A percentile compares a stretch with the other conserved stretches of the same genome.
These are phyloP conservation scores for Syncephalastrum racemosum DNA, from an alignment of 371 early-diverging fungal genomes.

Conservation along the genomic window DNA sequence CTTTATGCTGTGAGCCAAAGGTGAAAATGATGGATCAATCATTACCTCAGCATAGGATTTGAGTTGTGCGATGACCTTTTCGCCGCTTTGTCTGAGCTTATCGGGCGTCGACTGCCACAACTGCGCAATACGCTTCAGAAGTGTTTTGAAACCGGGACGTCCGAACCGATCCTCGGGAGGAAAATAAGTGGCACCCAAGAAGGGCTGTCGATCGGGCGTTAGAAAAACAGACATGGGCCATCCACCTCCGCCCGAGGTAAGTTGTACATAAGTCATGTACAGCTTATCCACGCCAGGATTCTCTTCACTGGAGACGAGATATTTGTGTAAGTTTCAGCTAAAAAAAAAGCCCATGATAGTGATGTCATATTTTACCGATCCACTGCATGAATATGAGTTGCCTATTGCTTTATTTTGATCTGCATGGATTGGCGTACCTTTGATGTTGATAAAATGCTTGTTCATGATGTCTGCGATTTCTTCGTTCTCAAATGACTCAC, in stretches of 20 bases:
- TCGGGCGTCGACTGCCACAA: conserved; percentile 44
- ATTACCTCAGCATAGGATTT: conserved; percentile 35
- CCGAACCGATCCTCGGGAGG: conserved; percentile 57
- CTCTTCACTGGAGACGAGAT: conserved; percentile 48
- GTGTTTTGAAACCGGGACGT: conserved; percentile 52
- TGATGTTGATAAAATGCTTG: conserved; percentile 56
- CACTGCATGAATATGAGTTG: too few species aligned
- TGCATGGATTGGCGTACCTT: conserved; percentile 34
- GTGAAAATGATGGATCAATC: neutral
- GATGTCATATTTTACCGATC: neutral
- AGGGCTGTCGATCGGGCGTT: conserved; percentile 65
- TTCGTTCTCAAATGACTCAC: conserved; percentile 66
- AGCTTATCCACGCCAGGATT: conserved; percentile 68
- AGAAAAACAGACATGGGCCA: conserved; percentile 66
- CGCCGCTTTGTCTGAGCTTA: conserved; percentile 39
- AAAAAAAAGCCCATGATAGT: neutral
- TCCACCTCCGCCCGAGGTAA: conserved; percentile 61
- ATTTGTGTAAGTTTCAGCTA: neutral
- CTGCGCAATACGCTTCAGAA: conserved; percentile 44
- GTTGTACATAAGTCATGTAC: conserved; percentile 60
- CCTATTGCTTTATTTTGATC: neutral
- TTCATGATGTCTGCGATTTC: conserved; percentile 61
- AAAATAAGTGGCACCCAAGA: conserved; percentile 71
- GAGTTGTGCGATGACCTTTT: conserved; percentile 42
- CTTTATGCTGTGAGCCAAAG: too few species aligned